Evolutionary conservation across 2,329 filamentous ascomycete species (phyloP).

Genomic region (Rachicladosporium sp.): DNA sequence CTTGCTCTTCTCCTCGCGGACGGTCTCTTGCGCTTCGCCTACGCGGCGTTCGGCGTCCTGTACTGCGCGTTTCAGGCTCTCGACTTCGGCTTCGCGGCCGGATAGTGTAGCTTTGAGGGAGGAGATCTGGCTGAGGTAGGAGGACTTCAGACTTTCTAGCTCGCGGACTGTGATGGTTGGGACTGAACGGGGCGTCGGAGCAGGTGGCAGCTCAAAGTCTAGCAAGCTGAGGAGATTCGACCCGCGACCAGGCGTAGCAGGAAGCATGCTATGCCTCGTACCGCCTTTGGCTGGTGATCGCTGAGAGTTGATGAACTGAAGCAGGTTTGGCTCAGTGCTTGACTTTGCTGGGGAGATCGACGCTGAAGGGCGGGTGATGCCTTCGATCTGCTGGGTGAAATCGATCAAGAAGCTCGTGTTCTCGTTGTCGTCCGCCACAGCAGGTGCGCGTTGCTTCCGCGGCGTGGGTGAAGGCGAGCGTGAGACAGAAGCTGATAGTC

Average conservation of each 20-base stretch:
- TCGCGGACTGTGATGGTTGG: slow-evolving; percentile 86
- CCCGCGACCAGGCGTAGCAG: slow-evolving; percentile 31
- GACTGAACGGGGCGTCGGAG: slow-evolving; percentile 81
- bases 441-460: slow-evolving; percentile 31
- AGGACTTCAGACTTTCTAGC: slow-evolving; percentile 82
- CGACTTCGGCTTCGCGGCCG: slow-evolving; percentile 85
- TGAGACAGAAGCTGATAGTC: slow-evolving; percentile 24
- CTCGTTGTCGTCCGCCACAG: slow-evolving; percentile 43
- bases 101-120: slow-evolving; percentile 84
- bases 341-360: slow-evolving; percentile 40
- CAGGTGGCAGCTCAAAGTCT: slow-evolving; percentile 87
- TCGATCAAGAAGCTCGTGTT: slow-evolving; percentile 73
- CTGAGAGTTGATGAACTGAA: slow-evolving; percentile 29
- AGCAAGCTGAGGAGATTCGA: slow-evolving; percentile 55
- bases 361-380: slow-evolving; percentile 31
- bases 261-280: slow-evolving; percentile 13
- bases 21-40: slow-evolving; percentile 69
- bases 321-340: slow-evolving; percentile 35
- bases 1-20: slow-evolving; percentile 61
- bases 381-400: slow-evolving; percentile 68
- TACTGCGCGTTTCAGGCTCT: slow-evolving; percentile 75
- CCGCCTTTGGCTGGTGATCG: slow-evolving; percentile 30
- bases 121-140: slow-evolving; percentile 83
- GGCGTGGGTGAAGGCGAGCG: slow-evolving; percentile 41
- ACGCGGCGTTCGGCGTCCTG: slow-evolving; percentile 85